A percentile compares a stretch with the other conserved stretches of the same genome.
Evolutionary conservation across 1,284 basidiomycete species (phyloP).

Genomic region (Sanghuangporus baumii): DNA sequence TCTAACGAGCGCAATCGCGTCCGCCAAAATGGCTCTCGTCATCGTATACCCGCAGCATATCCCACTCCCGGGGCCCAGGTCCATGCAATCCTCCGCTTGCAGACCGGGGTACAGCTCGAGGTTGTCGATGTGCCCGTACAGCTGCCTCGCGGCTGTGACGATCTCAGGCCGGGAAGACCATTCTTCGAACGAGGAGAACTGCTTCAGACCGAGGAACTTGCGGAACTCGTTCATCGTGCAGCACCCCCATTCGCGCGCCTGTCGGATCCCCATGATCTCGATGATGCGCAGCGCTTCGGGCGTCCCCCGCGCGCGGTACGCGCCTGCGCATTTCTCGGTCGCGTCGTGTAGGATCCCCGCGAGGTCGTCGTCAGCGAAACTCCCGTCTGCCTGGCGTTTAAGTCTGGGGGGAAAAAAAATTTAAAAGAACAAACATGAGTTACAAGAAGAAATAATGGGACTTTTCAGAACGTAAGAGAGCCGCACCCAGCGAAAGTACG

Average conservation of each 20-base stretch:
- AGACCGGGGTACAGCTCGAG: conserved; percentile 40
- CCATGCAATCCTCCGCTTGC: conserved; percentile 46
- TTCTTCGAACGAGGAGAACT: conserved; percentile 43
- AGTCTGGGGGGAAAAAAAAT: conserved; percentile 23
- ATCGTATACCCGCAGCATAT: conserved; percentile 48
- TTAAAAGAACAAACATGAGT: not conserved
- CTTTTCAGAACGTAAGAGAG: not conserved
- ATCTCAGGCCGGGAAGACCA: conserved; percentile 50
- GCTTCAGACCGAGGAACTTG: conserved; percentile 38
- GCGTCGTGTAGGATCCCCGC: conserved; percentile 37
- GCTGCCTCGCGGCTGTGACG: conserved; percentile 38
- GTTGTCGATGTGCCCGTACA: conserved; percentile 50
- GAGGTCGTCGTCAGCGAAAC: conserved; percentile 40
- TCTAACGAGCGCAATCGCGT: conserved; percentile 49
- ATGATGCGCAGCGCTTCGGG: conserved; percentile 36
- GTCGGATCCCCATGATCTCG: conserved; percentile 41
- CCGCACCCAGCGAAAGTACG: conserved; percentile 33
- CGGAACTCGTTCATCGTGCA: conserved; percentile 57
- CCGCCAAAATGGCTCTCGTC: conserved; percentile 36
- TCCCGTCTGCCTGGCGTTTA: conserved; percentile 28
- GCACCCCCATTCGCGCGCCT: conserved; percentile 35
- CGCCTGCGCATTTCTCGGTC: conserved; percentile 38
- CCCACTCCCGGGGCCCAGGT: conserved; percentile 40
- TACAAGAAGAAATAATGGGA: not conserved
- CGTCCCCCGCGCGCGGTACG: conserved; percentile 39